Base-by-base conservation (phyloP, 2,329 filamentous ascomycete genomes). In the Cryphonectria radicalis region DNA sequence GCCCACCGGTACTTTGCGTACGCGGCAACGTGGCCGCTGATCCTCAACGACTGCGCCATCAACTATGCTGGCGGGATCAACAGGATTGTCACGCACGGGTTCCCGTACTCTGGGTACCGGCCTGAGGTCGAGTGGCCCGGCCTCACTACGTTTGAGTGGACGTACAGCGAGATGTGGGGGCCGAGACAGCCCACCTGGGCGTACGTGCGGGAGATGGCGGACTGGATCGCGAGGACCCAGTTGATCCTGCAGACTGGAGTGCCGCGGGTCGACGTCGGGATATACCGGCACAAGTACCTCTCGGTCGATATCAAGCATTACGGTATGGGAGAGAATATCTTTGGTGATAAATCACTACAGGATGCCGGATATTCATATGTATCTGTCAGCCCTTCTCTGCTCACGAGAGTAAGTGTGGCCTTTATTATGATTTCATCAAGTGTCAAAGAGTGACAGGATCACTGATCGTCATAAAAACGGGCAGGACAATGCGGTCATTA, bases 1-100 rank as follows among this genome's bases (percentile, higher is more conserved):
- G 68, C 68, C 14, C 62, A 69, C 37, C 62, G 62, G 14, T 60
- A 66, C 37, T 69, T 69, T 22, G 35, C 68, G 0, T 69, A 69
- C 50, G 68, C 68, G 8, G 63, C 50, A 5, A 69, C 68, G 5
- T 64, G 62, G 62, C 68, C 68, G 37, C 53, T 66, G 10, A 65
- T 69, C 17, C 25, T 69, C n/a, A 69, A 69, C 25, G 68, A 69
- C 62, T 69, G 68, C 59, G 62, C 68, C 50, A 69, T 69, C 68
- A 69, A 69, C 19, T 69, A 69, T n/a, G 68, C 28, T 32, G 68
- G 68, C 37, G 68, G 68, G 10, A 63, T 69, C n/a, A 69, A 69
- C 68, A 64, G 68, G 37, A 69, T 69, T 19, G 68, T 69, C 63
- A 66, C 68, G 62, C 68, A 69, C 37, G 68, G 68, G 5, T 69